These are phyloP conservation scores for Toxicodendron radicans DNA, from an alignment of 345 rosid species.

Conservation along the genomic window DNA sequence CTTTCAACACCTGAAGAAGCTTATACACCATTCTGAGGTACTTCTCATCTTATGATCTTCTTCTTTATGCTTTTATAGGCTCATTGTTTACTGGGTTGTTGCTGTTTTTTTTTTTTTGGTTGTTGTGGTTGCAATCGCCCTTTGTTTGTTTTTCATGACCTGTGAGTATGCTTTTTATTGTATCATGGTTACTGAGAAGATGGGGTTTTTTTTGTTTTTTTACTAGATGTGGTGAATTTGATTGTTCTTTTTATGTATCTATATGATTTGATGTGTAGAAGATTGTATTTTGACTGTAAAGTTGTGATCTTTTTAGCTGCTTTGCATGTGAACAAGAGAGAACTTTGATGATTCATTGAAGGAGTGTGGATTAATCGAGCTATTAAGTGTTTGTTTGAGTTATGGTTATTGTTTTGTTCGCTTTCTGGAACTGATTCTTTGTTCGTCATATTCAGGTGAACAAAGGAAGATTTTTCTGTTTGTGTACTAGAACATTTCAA, in stretches of 20 bases:
- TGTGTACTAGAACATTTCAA: background rate
- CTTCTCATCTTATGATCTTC: background rate
- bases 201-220: conserved; percentile 11
- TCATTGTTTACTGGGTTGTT: conserved; percentile 14
- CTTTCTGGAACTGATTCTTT: background rate
- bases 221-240: background rate
- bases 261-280: background rate
- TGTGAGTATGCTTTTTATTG: background rate
- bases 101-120: background rate
- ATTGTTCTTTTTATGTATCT: background rate
- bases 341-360: conserved; percentile 6
- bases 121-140: background rate
- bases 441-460: background rate
- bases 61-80: background rate
- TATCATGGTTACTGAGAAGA: background rate
- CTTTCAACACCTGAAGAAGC: background rate
- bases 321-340: background rate
- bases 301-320: conserved; percentile 6
- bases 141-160: conserved; percentile 2
- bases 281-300: background rate
- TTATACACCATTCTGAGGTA: conserved; percentile 24
- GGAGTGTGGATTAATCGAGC: background rate
- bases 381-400: background rate
- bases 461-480: background rate
- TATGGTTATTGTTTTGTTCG: background rate